Evolutionary conservation across 805 yeast genomes (phyloP).

Genomic region (Kazachstania psychrophila): DNA sequence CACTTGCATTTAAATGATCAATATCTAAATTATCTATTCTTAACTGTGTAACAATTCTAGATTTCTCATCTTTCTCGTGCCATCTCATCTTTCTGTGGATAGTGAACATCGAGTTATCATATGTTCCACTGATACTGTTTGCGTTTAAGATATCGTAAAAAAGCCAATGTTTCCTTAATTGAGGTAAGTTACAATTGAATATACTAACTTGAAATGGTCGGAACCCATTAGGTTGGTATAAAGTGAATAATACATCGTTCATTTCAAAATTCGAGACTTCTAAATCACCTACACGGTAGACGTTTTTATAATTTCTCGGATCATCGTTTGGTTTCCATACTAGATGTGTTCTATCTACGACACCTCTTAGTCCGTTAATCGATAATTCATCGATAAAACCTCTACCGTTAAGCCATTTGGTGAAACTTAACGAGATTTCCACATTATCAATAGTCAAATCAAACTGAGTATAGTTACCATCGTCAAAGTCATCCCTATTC

Average conservation of each 20-base stretch:
- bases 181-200: conserved; percentile 74
- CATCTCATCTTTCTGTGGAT: conserved; percentile 46
- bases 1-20: conserved; percentile 84
- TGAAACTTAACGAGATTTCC: conserved; percentile 67
- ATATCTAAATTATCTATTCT: conserved; percentile 78
- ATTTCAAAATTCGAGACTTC: conserved; percentile 75
- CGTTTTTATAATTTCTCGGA: conserved; percentile 69
- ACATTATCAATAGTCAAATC: conserved; percentile 85
- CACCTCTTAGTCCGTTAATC: conserved; percentile 80
- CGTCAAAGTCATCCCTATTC: conserved; percentile 45
- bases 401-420: conserved; percentile 81
- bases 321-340: conserved; percentile 70
- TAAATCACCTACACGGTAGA: conserved; percentile 80
- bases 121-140: conserved; percentile 77
- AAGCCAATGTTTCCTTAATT: conserved; percentile 85
- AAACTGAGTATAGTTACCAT: conserved; percentile 93
- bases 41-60: conserved; percentile 63
- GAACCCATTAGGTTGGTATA: conserved; percentile 72
- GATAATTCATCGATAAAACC: conserved; percentile 80
- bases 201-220: conserved; percentile 80
- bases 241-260: conserved; percentile 76
- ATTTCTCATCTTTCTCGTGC: conserved; percentile 25
- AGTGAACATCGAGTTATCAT: conserved; percentile 88
- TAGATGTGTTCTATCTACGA: conserved; percentile 84
- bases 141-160: conserved; percentile 82